phyloP scores from a whole-genome alignment of 1,284 basidiomycete genomes.

The Cerrena zonata region DNA sequence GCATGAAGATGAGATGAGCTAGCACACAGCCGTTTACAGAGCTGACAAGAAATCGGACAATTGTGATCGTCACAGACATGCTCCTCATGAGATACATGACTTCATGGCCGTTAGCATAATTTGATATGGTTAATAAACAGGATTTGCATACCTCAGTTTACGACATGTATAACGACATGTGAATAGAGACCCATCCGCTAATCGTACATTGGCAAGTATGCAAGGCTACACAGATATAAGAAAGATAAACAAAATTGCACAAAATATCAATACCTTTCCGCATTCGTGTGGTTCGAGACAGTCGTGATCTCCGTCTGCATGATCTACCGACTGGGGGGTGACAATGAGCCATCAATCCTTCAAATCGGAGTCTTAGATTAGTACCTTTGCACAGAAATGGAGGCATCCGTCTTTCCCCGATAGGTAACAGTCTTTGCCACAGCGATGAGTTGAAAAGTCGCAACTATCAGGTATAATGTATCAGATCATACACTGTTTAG shows the following conservation, averaged over 20 bases:
- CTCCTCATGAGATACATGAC: constrained; percentile 37
- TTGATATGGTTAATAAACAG: not conserved
- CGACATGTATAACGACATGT: constrained; percentile 40
- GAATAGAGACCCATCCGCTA: constrained; percentile 30
- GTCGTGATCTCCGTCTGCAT: constrained; percentile 42
- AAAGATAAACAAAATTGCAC: no score
- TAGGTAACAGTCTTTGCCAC: constrained; percentile 11
- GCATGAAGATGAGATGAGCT: constrained; percentile 49
- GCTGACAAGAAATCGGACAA: constrained; percentile 48
- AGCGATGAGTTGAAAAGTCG: constrained; percentile 13
- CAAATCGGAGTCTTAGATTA: constrained; percentile 16
- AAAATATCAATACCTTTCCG: constrained; percentile 35
- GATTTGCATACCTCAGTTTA: constrained; percentile 41
- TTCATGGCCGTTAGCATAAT: constrained; percentile 20
- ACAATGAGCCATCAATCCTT: not conserved
- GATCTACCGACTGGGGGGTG: constrained; percentile 34
- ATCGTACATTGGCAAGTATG: constrained; percentile 30
- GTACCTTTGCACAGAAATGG: constrained; percentile 46
- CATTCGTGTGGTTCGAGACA: constrained; percentile 56
- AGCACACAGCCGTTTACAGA: constrained; percentile 51
- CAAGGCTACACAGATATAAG: constrained; percentile 45
- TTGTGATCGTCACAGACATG: constrained; percentile 47
- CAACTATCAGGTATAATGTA: constrained; percentile 3
- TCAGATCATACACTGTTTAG: not conserved
- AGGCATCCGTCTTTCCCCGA: constrained; percentile 13